phyloP scores from a whole-genome alignment of 257 asterid species.

The Dorcoceras hygrometricum region DNA sequence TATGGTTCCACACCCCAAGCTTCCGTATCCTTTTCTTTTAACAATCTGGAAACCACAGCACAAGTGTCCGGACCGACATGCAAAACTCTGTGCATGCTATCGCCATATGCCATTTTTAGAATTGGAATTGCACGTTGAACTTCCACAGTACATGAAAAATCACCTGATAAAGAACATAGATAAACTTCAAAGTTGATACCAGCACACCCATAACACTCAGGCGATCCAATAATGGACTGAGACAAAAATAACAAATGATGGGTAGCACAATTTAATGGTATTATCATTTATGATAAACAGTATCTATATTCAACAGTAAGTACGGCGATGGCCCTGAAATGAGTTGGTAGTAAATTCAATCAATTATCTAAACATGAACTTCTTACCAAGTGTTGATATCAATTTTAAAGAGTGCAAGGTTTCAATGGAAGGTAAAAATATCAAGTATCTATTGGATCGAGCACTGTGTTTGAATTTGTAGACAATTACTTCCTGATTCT shows the following conservation, averaged over 20 bases:
- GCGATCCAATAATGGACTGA: neutral
- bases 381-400: neutral
- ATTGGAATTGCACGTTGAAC: constrained; percentile 45
- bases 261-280: no score
- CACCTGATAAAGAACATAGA: constrained; percentile 34
- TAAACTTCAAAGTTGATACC: constrained; percentile 1
- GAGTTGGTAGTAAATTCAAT: neutral
- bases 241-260: neutral
- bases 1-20: constrained; percentile 59
- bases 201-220: neutral
- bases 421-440: neutral
- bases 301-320: neutral
- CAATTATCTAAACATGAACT: neutral
- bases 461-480: neutral
- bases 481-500: neutral
- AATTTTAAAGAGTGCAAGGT: neutral
- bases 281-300: neutral
- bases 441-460: neutral
- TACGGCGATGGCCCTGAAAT: neutral
- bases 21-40: constrained; percentile 41
- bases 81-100: constrained; percentile 50
- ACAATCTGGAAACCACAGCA: constrained; percentile 41
- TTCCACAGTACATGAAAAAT: constrained; percentile 42
- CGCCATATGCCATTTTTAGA: constrained; percentile 44
- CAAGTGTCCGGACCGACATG: constrained; percentile 59